A percentile compares a stretch with the other conserved stretches of the same genome.
These are phyloP conservation scores for Arachis hypogaea DNA, from an alignment of 306 rosid genomes.

Conservation along the genomic window DNA sequence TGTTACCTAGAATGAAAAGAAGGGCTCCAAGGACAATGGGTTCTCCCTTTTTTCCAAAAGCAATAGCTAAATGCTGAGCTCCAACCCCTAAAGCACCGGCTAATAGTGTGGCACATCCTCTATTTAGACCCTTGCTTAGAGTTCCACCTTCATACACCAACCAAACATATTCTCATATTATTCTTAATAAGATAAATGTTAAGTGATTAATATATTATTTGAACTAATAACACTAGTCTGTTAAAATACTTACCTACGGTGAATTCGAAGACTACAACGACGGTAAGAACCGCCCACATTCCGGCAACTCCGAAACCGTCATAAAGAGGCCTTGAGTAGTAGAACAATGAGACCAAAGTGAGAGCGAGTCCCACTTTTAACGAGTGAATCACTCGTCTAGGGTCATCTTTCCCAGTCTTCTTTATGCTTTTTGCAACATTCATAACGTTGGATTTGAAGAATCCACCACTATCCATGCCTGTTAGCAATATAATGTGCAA, in stretches of 20 bases:
- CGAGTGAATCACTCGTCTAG: conserved; percentile 85
- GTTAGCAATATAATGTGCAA: too few relatives aligned
- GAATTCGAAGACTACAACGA: conserved; percentile 86
- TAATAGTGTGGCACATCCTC: conserved; percentile 76
- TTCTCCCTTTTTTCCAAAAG: conserved; percentile 65
- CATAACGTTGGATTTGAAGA: conserved; percentile 44
- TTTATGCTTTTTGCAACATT: conserved; percentile 44
- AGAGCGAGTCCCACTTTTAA: conserved; percentile 90
- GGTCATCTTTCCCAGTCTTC: conserved; percentile 84
- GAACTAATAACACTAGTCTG: too few relatives aligned
- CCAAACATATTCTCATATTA: neutral
- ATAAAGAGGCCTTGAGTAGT: conserved; percentile 75
- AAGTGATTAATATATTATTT: too few relatives aligned
- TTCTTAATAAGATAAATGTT: neutral
- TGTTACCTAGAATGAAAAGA: conserved; percentile 73
- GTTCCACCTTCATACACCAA: conserved; percentile 69
- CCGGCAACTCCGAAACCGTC: conserved; percentile 84
- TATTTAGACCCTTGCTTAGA: conserved; percentile 71
- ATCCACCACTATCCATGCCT: too few relatives aligned
- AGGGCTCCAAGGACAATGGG: conserved; percentile 72
- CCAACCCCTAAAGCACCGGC: conserved; percentile 91
- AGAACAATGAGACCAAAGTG: conserved; percentile 76
- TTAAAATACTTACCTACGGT: conserved; percentile 65
- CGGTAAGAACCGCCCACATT: conserved; percentile 94
- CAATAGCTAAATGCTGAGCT: conserved; percentile 64